These are phyloP conservation scores for Acanthamoeba rhysodes DNA, from an alignment of 208 protist genomes.

Conservation along the genomic window DNA sequence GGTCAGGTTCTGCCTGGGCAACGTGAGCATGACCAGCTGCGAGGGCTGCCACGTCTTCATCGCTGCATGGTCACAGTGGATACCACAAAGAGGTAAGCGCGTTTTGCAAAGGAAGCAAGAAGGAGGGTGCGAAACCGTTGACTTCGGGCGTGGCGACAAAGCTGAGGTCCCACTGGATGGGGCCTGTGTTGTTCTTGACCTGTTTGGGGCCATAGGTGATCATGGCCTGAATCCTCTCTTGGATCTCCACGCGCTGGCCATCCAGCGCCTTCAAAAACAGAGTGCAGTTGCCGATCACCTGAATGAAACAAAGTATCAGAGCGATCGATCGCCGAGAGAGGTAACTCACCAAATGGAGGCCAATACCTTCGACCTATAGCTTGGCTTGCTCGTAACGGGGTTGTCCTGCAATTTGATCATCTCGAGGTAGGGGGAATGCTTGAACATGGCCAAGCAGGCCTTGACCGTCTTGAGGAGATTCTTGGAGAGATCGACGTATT, in stretches of 20 bases:
- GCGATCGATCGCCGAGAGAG: no score
- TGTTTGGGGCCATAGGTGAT: slow-evolving; percentile 27
- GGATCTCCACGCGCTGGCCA: slow-evolving; percentile 38
- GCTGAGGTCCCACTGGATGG: slow-evolving; percentile 57
- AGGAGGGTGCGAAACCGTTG: background rate
- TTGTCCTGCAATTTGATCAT: slow-evolving; percentile 50
- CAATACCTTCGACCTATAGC: slow-evolving; percentile 5
- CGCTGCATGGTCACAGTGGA: background rate
- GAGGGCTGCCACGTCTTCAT: slow-evolving; percentile 66
- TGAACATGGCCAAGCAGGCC: slow-evolving; percentile 59
- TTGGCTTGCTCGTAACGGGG: slow-evolving; percentile 25
- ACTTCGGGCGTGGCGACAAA: slow-evolving; percentile 48
- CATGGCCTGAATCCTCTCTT: slow-evolving; percentile 28
- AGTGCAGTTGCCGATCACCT: slow-evolving; percentile 51
- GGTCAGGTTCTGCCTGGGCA: slow-evolving; percentile 59
- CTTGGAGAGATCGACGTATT: slow-evolving; percentile 52
- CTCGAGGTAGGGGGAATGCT: slow-evolving; percentile 46
- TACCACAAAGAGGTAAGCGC: background rate
- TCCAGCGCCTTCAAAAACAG: slow-evolving; percentile 45
- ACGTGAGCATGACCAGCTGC: slow-evolving; percentile 59
- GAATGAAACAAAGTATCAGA: background rate
- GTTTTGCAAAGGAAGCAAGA: background rate
- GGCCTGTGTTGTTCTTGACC: slow-evolving; percentile 16
- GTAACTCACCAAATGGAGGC: no score
- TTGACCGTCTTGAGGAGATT: slow-evolving; percentile 47